These are phyloP conservation scores for Stereocaulon alpinum DNA, from an alignment of 495 filamentous ascomycete species.

Conservation along the genomic window DNA sequence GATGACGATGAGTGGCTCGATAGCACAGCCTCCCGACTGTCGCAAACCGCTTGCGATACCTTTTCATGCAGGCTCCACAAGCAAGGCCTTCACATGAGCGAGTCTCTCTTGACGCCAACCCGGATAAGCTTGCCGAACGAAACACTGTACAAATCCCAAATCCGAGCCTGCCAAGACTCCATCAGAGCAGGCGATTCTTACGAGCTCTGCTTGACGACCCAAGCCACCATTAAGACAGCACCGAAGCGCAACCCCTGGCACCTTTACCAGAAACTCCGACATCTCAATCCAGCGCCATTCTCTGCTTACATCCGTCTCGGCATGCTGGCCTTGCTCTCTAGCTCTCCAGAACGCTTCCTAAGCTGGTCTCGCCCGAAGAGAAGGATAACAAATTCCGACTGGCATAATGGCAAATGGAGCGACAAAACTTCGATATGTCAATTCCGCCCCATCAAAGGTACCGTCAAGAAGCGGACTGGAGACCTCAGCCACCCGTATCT, in stretches of 20 bases:
- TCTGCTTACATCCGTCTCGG: constrained; percentile 70
- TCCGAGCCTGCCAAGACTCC: constrained; percentile 57
- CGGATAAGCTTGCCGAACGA: constrained; percentile 38
- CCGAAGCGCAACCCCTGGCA: constrained; percentile 26
- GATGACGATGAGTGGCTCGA: constrained; percentile 36
- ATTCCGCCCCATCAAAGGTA: constrained; percentile 90
- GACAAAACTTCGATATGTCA: constrained; percentile 32
- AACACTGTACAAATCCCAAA: constrained; percentile 49
- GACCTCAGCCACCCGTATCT: constrained; percentile 19
- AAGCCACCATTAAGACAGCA: constrained; percentile 43
- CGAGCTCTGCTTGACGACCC: constrained; percentile 80
- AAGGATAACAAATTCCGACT: not conserved
- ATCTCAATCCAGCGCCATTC: constrained; percentile 76
- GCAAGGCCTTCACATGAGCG: too few species aligned
- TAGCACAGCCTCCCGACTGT: constrained; percentile 16
- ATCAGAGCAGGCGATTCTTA: constrained; percentile 80
- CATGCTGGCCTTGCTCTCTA: constrained; percentile 59
- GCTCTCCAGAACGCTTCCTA: constrained; percentile 89
- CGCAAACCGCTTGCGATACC: not conserved
- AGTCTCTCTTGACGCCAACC: not conserved
- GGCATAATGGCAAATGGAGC: not conserved
- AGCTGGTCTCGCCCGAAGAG: constrained; percentile 45
- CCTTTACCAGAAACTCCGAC: constrained; percentile 40
- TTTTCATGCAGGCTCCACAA: too few species aligned
- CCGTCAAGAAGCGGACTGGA: constrained; percentile 57